Conservation (phyloP, 306 rosid species). For the Lathyrus sativus region DNA sequence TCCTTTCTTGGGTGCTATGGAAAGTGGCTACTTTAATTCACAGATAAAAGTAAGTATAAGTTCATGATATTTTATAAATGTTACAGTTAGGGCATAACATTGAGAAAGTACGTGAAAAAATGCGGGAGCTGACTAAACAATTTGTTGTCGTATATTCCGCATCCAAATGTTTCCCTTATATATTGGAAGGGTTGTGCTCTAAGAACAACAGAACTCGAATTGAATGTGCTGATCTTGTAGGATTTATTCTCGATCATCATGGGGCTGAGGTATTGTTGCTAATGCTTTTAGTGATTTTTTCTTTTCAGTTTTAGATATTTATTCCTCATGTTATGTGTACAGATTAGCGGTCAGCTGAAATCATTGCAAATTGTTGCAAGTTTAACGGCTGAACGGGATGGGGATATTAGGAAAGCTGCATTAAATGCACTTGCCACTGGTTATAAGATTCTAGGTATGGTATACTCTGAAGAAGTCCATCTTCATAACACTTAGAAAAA, state of each 20-base stretch:
- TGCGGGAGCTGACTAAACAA: slow-evolving; percentile 92
- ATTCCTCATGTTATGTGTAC: slow-evolving; percentile 35
- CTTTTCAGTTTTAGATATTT: slow-evolving; percentile 28
- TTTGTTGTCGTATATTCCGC: slow-evolving; percentile 75
- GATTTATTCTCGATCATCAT: slow-evolving; percentile 85
- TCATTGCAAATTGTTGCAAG: slow-evolving; percentile 93
- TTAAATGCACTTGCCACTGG: slow-evolving; percentile 92
- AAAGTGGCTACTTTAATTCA: slow-evolving; percentile 16
- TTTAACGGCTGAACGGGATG: slow-evolving; percentile 96
- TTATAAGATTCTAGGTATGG: slow-evolving; percentile 95
- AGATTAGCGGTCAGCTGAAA: slow-evolving; percentile 92
- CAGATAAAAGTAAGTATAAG: not conserved
- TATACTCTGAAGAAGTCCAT: slow-evolving; percentile 14
- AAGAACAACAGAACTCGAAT: slow-evolving; percentile 96
- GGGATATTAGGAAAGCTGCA: slow-evolving; percentile 96
- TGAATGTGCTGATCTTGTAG: slow-evolving; percentile 93
- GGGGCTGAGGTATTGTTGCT: slow-evolving; percentile 70
- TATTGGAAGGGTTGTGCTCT: slow-evolving; percentile 94
- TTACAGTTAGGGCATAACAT: slow-evolving; percentile 95
- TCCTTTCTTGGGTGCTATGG: not conserved
- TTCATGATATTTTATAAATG: slow-evolving; percentile 28
- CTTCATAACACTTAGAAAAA: not conserved
- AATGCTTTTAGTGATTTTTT: slow-evolving; percentile 1
- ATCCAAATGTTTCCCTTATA: slow-evolving; percentile 85
- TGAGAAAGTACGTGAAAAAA: slow-evolving; percentile 89